A percentile compares a stretch with the other conserved stretches of the same genome.
Evolutionary conservation across 768 basidiomycete species (phyloP).

Genomic region (Boletus sensibilis): DNA sequence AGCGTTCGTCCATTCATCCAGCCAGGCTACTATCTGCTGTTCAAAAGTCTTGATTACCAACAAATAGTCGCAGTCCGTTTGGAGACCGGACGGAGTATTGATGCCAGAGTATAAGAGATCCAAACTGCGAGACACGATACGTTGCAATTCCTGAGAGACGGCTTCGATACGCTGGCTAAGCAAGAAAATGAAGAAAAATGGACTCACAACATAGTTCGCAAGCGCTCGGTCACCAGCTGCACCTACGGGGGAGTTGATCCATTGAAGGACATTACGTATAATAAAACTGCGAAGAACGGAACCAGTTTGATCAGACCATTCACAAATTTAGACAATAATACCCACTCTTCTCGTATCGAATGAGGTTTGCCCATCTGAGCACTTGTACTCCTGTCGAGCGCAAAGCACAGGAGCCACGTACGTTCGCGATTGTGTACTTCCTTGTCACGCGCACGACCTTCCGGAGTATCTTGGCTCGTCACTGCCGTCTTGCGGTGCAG

Average conservation of each 20-base stretch:
- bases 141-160: slow-evolving; percentile 69
- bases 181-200: neutral
- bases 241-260: slow-evolving; percentile 69
- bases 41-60: slow-evolving; percentile 83
- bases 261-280: slow-evolving; percentile 76
- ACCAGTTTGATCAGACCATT: neutral
- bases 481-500: slow-evolving; percentile 80
- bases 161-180: neutral
- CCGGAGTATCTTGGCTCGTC: slow-evolving; percentile 65
- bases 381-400: slow-evolving; percentile 84
- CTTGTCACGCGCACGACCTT: slow-evolving; percentile 72
- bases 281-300: slow-evolving; percentile 56
- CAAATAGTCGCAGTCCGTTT: slow-evolving; percentile 81
- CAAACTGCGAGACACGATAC: slow-evolving; percentile 82
- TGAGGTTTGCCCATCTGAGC: slow-evolving; percentile 98
- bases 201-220: slow-evolving; percentile 71
- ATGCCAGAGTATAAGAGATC: slow-evolving; percentile 89
- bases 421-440: slow-evolving; percentile 94
- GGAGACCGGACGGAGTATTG: slow-evolving; percentile 76
- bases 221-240: slow-evolving; percentile 65
- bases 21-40: slow-evolving; percentile 64
- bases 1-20: slow-evolving; percentile 49
- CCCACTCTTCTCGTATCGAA: slow-evolving; percentile 90
- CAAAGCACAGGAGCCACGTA: slow-evolving; percentile 89
- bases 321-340: slow-evolving; percentile 12